Evolutionary conservation across 352 stramenopile species (phyloP), one percentile per base, ranked within the genome.

Genomic region (Globisporangium canariense): DNA sequence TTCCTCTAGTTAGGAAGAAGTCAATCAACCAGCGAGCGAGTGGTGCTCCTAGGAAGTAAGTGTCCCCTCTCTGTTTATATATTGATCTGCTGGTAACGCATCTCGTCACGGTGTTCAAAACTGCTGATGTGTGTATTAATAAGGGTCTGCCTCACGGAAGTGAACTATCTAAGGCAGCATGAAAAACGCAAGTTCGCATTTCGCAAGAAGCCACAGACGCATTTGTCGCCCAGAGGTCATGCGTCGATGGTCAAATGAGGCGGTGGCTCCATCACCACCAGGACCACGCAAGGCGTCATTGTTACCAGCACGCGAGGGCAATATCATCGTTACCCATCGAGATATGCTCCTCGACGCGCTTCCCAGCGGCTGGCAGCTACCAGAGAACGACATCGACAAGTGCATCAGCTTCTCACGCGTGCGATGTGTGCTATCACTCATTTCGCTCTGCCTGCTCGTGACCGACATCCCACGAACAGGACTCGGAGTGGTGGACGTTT

Each of bases 381-480:
- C 62, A 0, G 38, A 43, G 20, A 63, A 68, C 16, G 58, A 84
- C 16, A 79, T 84, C 3, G 55, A 66, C 25, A 30, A 34, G 0
- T 73, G 14, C 36, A 66, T 84, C 22, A 38, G 11, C 4, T 71
- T 82, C 51, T 77, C 70, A 16, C 66, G 65, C 16, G 41, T 68
- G 25, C 70, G 74, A 28, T 78, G 60, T 13, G 5, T 83, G 5
- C 41, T 87, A 47, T 80, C 74, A 2, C 9, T 81, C 1, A 30
- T 87, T 5, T 70, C 66, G 11, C 25, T 89, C 22, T 28, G 68
- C 9, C 67, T 89, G 10, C 60, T 79, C 0, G n/a, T 73, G 38
- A 80, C 76, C 2, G 80, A 89, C 25, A 85, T 89, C 28, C 78
- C 76, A 7, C 76, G 80, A 10, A 78, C 78, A 0, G 78, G 80